These are phyloP conservation scores for Leptographium wingfieldii DNA, from an alignment of 2,329 filamentous ascomycete species.

Conservation along the genomic window DNA sequence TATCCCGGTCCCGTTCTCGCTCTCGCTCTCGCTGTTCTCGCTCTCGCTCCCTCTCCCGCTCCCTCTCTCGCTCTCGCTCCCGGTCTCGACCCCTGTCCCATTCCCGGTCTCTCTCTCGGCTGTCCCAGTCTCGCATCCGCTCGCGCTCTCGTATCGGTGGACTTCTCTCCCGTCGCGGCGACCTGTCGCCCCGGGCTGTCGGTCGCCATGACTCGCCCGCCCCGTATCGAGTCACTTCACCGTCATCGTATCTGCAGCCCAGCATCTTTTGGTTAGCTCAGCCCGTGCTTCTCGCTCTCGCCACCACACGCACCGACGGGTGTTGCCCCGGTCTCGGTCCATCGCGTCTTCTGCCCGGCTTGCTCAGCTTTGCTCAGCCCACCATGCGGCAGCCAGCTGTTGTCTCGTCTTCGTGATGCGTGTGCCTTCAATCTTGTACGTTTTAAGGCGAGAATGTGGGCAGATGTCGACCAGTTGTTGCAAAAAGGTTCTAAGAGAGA, in stretches of 20 bases:
- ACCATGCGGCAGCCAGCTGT: background rate
- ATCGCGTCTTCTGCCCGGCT: background rate
- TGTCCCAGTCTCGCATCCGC: slow-evolving; percentile 23
- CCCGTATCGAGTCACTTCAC: slow-evolving; percentile 48
- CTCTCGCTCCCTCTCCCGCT: slow-evolving; percentile 12
- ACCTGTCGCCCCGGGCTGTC: slow-evolving; percentile 16
- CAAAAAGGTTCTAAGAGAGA: too few relatives aligned
- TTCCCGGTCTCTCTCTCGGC: slow-evolving; percentile 17
- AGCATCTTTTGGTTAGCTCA: slow-evolving; percentile 14
- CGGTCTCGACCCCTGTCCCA: slow-evolving; percentile 18
- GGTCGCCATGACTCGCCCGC: slow-evolving; percentile 50
- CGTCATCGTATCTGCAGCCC: slow-evolving; percentile 43
- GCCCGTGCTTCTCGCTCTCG: too few relatives aligned
- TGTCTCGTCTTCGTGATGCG: background rate
- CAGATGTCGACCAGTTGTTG: too few relatives aligned
- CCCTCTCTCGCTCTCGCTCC: slow-evolving; percentile 16
- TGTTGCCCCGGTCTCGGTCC: slow-evolving; percentile 1
- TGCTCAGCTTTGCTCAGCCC: background rate
- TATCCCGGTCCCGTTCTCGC: slow-evolving; percentile 19
- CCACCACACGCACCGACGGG: background rate
- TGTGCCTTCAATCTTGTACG: too few relatives aligned
- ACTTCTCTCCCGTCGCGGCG: slow-evolving; percentile 25
- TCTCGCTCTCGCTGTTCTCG: slow-evolving; percentile 15
- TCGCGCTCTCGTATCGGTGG: slow-evolving; percentile 18
- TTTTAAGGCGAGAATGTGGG: too few relatives aligned